Evolutionary conservation across 345 rosid genomes (phyloP).

Genomic region (Eucalyptus sp.): DNA sequence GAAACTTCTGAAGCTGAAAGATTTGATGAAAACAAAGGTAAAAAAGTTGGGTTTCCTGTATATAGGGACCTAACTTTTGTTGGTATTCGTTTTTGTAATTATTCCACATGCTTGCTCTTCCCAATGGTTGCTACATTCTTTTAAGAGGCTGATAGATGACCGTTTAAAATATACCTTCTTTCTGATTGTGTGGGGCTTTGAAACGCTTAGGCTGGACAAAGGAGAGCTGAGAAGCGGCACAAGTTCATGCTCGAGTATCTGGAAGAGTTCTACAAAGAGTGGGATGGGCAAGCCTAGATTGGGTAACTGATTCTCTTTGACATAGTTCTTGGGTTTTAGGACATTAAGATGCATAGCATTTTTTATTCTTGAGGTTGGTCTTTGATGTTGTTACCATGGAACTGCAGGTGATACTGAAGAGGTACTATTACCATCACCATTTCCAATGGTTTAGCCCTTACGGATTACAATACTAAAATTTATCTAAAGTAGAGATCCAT

Average conservation of each 20-base stretch:
- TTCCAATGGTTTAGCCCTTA: background rate
- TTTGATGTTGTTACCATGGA: background rate
- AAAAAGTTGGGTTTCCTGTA: background rate
- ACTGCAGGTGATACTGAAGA: background rate
- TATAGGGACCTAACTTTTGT: background rate
- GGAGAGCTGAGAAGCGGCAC: slow-evolving; percentile 72
- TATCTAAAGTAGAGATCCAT: background rate
- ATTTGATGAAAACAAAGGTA: slow-evolving; percentile 76
- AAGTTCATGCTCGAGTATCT: slow-evolving; percentile 63
- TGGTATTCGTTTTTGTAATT: too few relatives aligned
- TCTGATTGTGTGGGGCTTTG: background rate
- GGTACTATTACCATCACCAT: background rate
- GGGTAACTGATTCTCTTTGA: background rate
- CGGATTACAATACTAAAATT: background rate
- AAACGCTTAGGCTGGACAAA: slow-evolving; percentile 51
- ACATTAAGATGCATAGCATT: background rate
- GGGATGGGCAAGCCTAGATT: slow-evolving; percentile 58
- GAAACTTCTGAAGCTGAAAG: slow-evolving; percentile 81
- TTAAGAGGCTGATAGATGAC: too few relatives aligned
- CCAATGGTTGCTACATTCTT: too few relatives aligned
- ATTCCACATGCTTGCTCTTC: too few relatives aligned
- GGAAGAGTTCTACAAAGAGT: slow-evolving; percentile 58
- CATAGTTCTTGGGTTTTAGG: background rate
- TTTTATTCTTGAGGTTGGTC: background rate
- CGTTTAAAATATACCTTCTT: background rate